A percentile compares a stretch with the other conserved stretches of the same genome.
Conservation (phyloP, 1,139 yeast genomes). For the Kodamaea sp. region DNA sequence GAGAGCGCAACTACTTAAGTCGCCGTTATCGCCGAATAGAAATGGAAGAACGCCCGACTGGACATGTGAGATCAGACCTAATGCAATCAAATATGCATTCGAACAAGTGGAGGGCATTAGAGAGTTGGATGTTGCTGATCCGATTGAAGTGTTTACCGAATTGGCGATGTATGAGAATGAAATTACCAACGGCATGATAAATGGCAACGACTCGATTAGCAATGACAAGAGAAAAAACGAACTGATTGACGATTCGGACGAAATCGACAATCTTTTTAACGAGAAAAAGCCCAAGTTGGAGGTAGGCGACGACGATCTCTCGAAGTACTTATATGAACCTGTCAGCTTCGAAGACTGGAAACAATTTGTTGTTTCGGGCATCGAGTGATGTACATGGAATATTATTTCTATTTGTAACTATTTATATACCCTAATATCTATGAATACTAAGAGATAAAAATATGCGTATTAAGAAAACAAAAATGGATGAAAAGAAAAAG, state of each 20-base stretch:
- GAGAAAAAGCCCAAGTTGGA: conserved; percentile 34
- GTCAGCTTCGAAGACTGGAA: conserved; percentile 42
- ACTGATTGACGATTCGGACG: conserved; percentile 23
- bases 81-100: conserved; percentile 45
- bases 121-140: conserved; percentile 30
- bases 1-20: conserved; percentile 19
- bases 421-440: no score
- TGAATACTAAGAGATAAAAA: no score
- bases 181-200: conserved; percentile 1
- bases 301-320: conserved; percentile 15
- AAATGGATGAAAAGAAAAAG: no score
- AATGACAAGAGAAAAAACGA: conserved; percentile 24
- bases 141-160: conserved; percentile 29
- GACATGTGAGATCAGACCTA: conserved; percentile 46
- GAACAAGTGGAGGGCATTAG: conserved; percentile 39
- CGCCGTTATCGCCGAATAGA: conserved; percentile 34
- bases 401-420: no score
- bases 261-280: conserved; percentile 33
- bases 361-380: conserved; percentile 17
- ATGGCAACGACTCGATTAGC: conserved; percentile 5
- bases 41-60: conserved; percentile 25
- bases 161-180: conserved; percentile 11
- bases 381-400: no score
- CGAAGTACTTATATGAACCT: conserved; percentile 30
- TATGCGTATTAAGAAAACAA: no score